Evolutionary conservation across 371 early-diverging fungal genomes (phyloP).

Genomic region (Mucor sp.): DNA sequence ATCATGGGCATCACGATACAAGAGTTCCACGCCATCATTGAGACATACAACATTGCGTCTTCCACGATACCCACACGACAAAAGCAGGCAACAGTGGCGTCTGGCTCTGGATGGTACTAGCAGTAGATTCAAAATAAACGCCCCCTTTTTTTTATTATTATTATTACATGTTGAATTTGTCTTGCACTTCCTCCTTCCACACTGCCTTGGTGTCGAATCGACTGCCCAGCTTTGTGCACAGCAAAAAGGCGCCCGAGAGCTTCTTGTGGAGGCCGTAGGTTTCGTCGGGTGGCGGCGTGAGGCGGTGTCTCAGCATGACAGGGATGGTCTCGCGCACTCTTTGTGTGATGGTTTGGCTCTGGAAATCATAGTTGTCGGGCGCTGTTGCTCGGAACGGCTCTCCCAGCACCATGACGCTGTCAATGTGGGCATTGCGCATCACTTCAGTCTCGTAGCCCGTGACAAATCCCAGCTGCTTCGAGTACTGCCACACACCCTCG

Average conservation of each 20-base stretch:
- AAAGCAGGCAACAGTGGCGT: background rate
- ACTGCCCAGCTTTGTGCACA: constrained; percentile 86
- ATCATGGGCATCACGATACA: constrained; percentile 79
- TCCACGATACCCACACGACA: constrained; percentile 17
- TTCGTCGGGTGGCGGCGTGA: constrained; percentile 97
- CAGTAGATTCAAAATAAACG: background rate
- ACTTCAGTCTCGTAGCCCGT: constrained; percentile 89
- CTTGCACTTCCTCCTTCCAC: constrained; percentile 57
- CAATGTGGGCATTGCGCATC: constrained; percentile 91
- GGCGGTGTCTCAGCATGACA: constrained; percentile 88
- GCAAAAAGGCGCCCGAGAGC: constrained; percentile 89
- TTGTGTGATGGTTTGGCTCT: constrained; percentile 76
- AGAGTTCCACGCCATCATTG: constrained; percentile 73
- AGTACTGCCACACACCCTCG: constrained; percentile 75
- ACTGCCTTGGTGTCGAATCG: constrained; percentile 70
- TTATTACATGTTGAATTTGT: background rate
- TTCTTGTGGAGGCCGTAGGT: constrained; percentile 96
- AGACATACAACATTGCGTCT: constrained; percentile 59
- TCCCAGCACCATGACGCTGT: constrained; percentile 85
- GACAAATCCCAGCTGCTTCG: constrained; percentile 84
- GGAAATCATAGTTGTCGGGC: constrained; percentile 76
- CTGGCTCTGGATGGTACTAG: constrained; percentile 11
- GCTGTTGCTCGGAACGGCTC: constrained; percentile 77
- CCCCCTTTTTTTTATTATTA: background rate
- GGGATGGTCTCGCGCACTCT: constrained; percentile 90